phyloP scores from a whole-genome alignment of 2,329 filamentous ascomycete species.

The Emericellopsis atlantica region DNA sequence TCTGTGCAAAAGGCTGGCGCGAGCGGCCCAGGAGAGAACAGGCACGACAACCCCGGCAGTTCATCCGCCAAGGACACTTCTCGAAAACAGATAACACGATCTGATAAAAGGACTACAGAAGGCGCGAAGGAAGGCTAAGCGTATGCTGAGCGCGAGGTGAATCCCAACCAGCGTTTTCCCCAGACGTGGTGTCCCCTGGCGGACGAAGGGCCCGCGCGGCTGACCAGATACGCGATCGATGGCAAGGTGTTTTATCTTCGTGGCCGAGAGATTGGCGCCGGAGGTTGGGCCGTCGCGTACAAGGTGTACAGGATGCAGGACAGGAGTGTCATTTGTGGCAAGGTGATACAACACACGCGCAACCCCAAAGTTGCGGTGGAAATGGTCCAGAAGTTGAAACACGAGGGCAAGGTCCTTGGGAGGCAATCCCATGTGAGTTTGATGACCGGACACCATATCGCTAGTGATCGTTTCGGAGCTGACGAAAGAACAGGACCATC shows the following conservation, averaged over 20 bases:
- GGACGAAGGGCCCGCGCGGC: background rate
- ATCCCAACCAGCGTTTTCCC: background rate
- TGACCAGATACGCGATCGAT: background rate
- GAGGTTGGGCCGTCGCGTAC: conserved; percentile 14
- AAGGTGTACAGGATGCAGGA: conserved; percentile 13
- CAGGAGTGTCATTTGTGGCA: conserved; percentile 14
- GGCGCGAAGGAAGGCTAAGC: background rate
- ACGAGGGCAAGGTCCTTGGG: conserved; percentile 11
- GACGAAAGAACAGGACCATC: conserved; percentile 9
- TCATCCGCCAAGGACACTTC: too few relatives aligned
- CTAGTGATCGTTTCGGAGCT: background rate
- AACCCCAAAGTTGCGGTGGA: too few relatives aligned
- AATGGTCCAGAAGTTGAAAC: conserved; percentile 8
- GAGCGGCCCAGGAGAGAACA: too few relatives aligned
- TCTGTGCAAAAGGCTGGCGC: too few relatives aligned
- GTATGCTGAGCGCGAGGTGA: background rate
- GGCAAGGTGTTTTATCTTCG: conserved; percentile 1
- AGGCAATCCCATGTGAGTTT: conserved; percentile 12
- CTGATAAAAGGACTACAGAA: background rate
- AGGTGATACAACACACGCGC: conserved; percentile 3
- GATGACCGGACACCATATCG: background rate
- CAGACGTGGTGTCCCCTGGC: too few relatives aligned
- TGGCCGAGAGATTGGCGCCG: conserved; percentile 12
- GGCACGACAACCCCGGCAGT: too few relatives aligned
- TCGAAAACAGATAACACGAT: background rate